Percentiles rank a stretch among this genome's conserved stretches.
These are phyloP conservation scores for Globisporangium acanthophoron DNA, from an alignment of 352 stramenopile genomes.

Conservation along the genomic window DNA sequence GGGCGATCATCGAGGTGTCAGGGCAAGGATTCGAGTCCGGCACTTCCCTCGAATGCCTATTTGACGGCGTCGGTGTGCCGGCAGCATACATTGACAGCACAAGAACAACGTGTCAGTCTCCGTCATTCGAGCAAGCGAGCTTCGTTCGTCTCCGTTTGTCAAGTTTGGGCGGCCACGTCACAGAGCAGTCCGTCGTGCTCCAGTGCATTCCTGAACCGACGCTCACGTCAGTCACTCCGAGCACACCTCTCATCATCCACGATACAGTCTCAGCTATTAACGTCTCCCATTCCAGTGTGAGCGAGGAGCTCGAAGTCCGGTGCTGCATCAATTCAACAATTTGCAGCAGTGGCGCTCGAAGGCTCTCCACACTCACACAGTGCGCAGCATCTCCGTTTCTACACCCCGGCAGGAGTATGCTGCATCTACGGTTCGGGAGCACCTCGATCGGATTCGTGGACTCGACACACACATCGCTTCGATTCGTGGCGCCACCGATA, in stretches of 20 bases:
- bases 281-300: slow-evolving; percentile 10
- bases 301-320: slow-evolving; percentile 9
- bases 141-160: slow-evolving; percentile 22
- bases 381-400: slow-evolving; percentile 18
- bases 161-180: slow-evolving; percentile 25
- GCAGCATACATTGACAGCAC: slow-evolving; percentile 25
- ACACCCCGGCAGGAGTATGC: slow-evolving; percentile 1
- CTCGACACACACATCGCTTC: slow-evolving; percentile 25
- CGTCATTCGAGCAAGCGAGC: slow-evolving; percentile 14
- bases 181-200: slow-evolving; percentile 11
- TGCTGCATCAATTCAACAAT: slow-evolving; percentile 25
- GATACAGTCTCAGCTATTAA: slow-evolving; percentile 9
- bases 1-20: slow-evolving; percentile 16
- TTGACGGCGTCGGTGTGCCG: slow-evolving; percentile 21
- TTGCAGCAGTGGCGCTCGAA: slow-evolving; percentile 15
- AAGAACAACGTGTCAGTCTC: slow-evolving; percentile 23
- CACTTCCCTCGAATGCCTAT: slow-evolving; percentile 29
- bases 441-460: slow-evolving; percentile 15
- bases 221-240: slow-evolving; percentile 18
- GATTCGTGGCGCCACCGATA: slow-evolving; percentile 10
- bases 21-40: slow-evolving; percentile 32
- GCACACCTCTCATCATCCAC: slow-evolving; percentile 11
- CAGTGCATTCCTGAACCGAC: slow-evolving; percentile 16
- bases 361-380: slow-evolving; percentile 13
- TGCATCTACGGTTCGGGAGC: slow-evolving; percentile 23